Conservation (phyloP, 2,329 filamentous ascomycete genomes). For the Paraphoma chrysanthemicola region DNA sequence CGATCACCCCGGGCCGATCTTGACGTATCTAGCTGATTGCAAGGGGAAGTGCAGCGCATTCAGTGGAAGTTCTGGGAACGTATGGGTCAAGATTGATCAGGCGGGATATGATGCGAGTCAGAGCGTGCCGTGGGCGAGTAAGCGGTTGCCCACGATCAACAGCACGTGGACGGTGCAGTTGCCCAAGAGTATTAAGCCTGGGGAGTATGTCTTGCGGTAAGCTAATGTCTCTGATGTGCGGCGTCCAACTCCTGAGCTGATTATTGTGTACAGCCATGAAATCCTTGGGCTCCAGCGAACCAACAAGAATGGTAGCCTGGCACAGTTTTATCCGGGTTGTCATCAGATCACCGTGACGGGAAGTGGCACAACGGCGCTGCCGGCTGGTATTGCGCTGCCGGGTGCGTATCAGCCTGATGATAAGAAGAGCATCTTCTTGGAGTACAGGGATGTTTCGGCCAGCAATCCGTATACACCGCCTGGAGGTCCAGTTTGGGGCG, state of each 20-base stretch:
- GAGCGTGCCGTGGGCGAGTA: conserved; percentile 9
- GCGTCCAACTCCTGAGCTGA: background rate
- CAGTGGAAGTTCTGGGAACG: conserved; percentile 7
- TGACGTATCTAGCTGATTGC: conserved; percentile 14
- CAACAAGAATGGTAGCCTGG: conserved; percentile 8
- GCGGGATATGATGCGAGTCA: conserved; percentile 10
- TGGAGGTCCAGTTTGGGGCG: conserved; percentile 11
- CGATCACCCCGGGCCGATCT: conserved; percentile 12
- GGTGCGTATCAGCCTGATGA: conserved; percentile 18
- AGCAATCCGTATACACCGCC: conserved; percentile 11
- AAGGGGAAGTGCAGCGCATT: conserved; percentile 4
- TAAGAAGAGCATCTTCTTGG: conserved; percentile 12
- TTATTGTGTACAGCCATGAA: conserved; percentile 8
- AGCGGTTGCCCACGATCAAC: conserved; percentile 9
- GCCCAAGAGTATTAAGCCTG: conserved; percentile 6
- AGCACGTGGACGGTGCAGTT: conserved; percentile 12
- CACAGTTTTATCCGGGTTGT: conserved; percentile 15
- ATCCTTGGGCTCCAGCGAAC: conserved; percentile 13
- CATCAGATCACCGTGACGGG: conserved; percentile 12
- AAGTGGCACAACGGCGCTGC: conserved; percentile 7
- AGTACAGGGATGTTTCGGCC: conserved; percentile 13
- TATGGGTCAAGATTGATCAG: conserved; percentile 17
- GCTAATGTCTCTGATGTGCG: background rate
- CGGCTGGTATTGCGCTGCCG: conserved; percentile 16
- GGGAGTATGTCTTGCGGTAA: conserved; percentile 7